Evolutionary conservation across 1,139 yeast species (phyloP).

Genomic region (Sugiyamaella xylanicola): DNA sequence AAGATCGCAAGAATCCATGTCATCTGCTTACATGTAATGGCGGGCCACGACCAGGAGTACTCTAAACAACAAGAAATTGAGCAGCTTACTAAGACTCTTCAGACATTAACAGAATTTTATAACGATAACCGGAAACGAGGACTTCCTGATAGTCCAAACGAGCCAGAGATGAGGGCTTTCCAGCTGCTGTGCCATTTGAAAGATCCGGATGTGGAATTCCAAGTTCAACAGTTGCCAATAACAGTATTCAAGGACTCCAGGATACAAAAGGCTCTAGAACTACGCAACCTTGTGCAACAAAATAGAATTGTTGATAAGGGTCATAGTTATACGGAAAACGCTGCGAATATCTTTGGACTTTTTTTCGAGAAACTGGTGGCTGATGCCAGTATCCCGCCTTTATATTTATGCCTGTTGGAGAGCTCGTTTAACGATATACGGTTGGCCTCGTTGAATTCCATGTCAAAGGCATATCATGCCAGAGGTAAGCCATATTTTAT

Average conservation of each 20-base stretch:
- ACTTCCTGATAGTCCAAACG: slow-evolving; percentile 66
- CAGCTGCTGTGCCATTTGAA: slow-evolving; percentile 75
- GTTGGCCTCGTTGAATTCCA: slow-evolving; percentile 68
- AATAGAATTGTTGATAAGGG: slow-evolving; percentile 63
- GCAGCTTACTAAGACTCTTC: slow-evolving; percentile 88
- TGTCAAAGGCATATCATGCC: slow-evolving; percentile 69
- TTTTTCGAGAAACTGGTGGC: slow-evolving; percentile 61
- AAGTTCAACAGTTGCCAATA: slow-evolving; percentile 67
- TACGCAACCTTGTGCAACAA: slow-evolving; percentile 67
- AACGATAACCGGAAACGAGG: slow-evolving; percentile 75
- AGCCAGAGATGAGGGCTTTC: slow-evolving; percentile 92
- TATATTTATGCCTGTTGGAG: slow-evolving; percentile 76
- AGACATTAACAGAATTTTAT: slow-evolving; percentile 86
- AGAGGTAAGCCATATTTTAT: slow-evolving; percentile 68
- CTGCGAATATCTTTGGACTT: slow-evolving; percentile 60
- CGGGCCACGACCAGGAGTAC: slow-evolving; percentile 69
- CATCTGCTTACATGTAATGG: slow-evolving; percentile 81
- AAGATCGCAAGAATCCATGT: slow-evolving; percentile 88
- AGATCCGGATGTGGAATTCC: slow-evolving; percentile 84
- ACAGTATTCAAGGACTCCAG: slow-evolving; percentile 54
- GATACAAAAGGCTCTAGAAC: slow-evolving; percentile 72
- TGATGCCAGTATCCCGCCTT: slow-evolving; percentile 60
- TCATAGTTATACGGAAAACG: slow-evolving; percentile 57
- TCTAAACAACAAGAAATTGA: slow-evolving; percentile 95
- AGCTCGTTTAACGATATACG: slow-evolving; percentile 79